phyloP scores from a whole-genome alignment of 257 asterid species.

The Petunia secreta region DNA sequence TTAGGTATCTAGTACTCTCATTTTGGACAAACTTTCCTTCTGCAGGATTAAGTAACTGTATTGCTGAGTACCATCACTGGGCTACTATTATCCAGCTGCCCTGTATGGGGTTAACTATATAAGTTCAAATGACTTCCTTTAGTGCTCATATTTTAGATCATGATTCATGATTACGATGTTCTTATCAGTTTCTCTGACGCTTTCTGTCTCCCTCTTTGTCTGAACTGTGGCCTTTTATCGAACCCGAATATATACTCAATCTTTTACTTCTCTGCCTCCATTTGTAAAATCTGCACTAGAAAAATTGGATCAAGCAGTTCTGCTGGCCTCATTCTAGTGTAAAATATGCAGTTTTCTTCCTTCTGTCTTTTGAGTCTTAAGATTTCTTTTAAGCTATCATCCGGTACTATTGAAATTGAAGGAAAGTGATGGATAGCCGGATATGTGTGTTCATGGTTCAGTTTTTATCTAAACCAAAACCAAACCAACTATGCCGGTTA shows the following conservation, averaged over 20 bases:
- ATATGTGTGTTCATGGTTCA: too few species aligned
- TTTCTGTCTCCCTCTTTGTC: conserved; percentile 11
- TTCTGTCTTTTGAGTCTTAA: not conserved
- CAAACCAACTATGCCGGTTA: too few species aligned
- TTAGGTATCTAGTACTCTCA: not conserved
- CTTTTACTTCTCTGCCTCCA: conserved; percentile 1
- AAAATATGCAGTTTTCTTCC: conserved; percentile 16
- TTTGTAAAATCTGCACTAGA: conserved; percentile 3
- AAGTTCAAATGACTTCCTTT: not conserved
- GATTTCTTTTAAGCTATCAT: not conserved
- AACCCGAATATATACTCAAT: not conserved
- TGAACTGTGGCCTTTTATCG: not conserved
- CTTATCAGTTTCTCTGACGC: conserved; percentile 15
- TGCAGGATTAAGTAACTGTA: not conserved
- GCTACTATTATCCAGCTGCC: conserved; percentile 9
- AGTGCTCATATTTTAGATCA: not conserved
- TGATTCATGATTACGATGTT: not conserved
- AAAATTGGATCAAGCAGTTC: not conserved
- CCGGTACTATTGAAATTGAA: not conserved
- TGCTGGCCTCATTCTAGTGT: not conserved
- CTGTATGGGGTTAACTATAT: conserved; percentile 1
- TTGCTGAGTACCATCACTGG: conserved; percentile 2
- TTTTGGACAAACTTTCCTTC: not conserved
- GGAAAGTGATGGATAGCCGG: too few species aligned
- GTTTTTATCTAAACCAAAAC: too few species aligned